Conservation (phyloP, 2,329 filamentous ascomycete species). For the Zarea fungicola region DNA sequence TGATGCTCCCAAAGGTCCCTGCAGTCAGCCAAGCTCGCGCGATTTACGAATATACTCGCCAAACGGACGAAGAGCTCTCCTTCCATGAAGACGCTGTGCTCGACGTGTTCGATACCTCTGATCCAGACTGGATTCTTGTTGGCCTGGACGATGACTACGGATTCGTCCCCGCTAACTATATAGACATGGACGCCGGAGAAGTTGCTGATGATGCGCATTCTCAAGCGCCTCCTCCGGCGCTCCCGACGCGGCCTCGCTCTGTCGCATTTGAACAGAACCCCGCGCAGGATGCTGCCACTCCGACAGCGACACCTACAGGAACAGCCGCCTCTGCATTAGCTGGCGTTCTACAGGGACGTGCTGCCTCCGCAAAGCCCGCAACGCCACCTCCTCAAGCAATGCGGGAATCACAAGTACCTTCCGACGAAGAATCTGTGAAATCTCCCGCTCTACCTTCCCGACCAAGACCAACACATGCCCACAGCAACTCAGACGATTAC, state of each 20-base stretch:
- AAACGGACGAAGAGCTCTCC: conserved; percentile 96
- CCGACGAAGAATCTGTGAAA: conserved; percentile 26
- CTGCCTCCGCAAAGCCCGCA: conserved; percentile 20
- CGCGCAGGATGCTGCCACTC: conserved; percentile 20
- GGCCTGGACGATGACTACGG: conserved; percentile 81
- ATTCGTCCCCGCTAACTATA: conserved; percentile 95
- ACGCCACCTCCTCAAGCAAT: conserved; percentile 2
- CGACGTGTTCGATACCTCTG: conserved; percentile 80
- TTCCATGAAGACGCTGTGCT: conserved; percentile 85
- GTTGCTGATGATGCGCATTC: conserved; percentile 37
- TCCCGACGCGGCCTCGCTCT: conserved; percentile 38
- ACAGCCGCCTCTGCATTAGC: conserved; percentile 53
- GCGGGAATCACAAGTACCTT: not conserved
- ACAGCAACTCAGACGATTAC: conserved; percentile 20
- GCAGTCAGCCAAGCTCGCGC: conserved; percentile 70
- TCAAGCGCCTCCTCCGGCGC: conserved; percentile 32
- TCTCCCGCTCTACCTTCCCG: conserved; percentile 37
- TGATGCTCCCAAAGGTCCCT: conserved; percentile 48
- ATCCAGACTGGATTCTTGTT: conserved; percentile 95
- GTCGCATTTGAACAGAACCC: conserved; percentile 29
- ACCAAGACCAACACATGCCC: conserved; percentile 21
- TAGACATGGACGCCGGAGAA: conserved; percentile 59
- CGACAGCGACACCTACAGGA: conserved; percentile 29
- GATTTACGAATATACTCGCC: conserved; percentile 96
- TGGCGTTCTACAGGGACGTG: conserved; percentile 47